Evolutionary conservation across 2,329 filamentous ascomycete genomes (phyloP).

Genomic region (Lasiodiplodia gonubiensis): DNA sequence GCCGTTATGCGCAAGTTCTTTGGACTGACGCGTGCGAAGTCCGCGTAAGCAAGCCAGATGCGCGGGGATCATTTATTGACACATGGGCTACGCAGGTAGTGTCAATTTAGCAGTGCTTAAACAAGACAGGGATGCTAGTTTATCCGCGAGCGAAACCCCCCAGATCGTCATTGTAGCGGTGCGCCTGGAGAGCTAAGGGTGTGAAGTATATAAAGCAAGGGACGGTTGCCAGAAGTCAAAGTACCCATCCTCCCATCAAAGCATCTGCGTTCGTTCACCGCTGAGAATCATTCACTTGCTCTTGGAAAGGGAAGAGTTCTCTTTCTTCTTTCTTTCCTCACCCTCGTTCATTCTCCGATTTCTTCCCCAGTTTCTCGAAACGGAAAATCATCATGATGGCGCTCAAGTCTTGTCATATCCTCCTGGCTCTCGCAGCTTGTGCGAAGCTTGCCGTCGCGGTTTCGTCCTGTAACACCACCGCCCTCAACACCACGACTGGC

Average conservation of each 20-base stretch:
- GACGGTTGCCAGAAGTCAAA: neutral
- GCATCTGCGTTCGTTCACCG: neutral
- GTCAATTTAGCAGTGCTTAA: neutral
- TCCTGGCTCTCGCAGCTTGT: neutral
- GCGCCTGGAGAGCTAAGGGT: neutral
- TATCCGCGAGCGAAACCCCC: too few relatives aligned
- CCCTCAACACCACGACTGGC: constrained; percentile 18
- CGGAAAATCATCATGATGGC: neutral
- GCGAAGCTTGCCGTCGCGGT: neutral
- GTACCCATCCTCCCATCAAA: neutral
- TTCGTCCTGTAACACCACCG: constrained; percentile 9
- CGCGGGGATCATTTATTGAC: neutral
- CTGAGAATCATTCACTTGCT: neutral
- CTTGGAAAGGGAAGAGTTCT: neutral
- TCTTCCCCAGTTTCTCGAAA: neutral
- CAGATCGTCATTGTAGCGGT: too few relatives aligned
- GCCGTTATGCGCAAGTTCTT: neutral
- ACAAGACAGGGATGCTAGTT: neutral
- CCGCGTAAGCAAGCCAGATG: constrained; percentile 9
- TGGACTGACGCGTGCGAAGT: neutral
- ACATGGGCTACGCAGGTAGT: neutral
- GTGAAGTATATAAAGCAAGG: neutral
- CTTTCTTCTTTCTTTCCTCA: neutral
- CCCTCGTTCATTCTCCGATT: neutral
- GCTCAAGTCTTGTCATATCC: neutral